Base-by-base conservation (phyloP, 257 asterid species). In the Solanum corneliomulleri region DNA sequence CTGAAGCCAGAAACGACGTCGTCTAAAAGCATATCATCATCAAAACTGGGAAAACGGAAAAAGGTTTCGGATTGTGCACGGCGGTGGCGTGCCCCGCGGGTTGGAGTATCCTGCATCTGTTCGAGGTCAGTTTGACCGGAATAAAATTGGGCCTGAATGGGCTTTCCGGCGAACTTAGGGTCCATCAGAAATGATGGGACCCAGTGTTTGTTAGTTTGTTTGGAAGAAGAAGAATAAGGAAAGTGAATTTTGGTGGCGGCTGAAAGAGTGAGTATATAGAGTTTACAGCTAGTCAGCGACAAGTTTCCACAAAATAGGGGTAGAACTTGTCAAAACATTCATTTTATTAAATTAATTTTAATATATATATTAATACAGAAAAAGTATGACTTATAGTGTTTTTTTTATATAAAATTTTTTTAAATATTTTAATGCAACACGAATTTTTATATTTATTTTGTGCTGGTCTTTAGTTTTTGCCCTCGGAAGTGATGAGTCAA, bases 31-130 rank as follows among this genome's bases (percentile, higher is more conserved):
- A 93, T 89, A 13, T 91, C 93, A 81, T 94, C 97, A 88, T 95
- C 98, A 84, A 93, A 88, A 91, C 93, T 96, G 0, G 94, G 94
- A 91, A 93, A 93, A 3, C 96, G 99, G 93, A 92, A 93, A 91
- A 95, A 94, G 88, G 96, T 93, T 89, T 96, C 99, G 13, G 99
- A 96, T 31, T 92, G 98, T 86, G 98, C 93, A 4, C 98, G 95
- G 84, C 99, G 99, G 92, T 96, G 99, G 92, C 88, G 90, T 85
- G 91, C 78, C 81, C 93, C 87, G 1, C 97, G 95, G 52, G 92
- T 91, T 5, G 98, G 98, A 35, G 95, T 93, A 68, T 96, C 96
- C 23, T 94, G 91, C 94, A 96, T 93, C 93, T 92, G 97, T 90
- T 95, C 98, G 44, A 96, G 89, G 91, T 93, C 98, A 0, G 90